These are phyloP conservation scores for Aspergillus texensis DNA, from an alignment of 2,329 filamentous ascomycete species.

Conservation along the genomic window DNA sequence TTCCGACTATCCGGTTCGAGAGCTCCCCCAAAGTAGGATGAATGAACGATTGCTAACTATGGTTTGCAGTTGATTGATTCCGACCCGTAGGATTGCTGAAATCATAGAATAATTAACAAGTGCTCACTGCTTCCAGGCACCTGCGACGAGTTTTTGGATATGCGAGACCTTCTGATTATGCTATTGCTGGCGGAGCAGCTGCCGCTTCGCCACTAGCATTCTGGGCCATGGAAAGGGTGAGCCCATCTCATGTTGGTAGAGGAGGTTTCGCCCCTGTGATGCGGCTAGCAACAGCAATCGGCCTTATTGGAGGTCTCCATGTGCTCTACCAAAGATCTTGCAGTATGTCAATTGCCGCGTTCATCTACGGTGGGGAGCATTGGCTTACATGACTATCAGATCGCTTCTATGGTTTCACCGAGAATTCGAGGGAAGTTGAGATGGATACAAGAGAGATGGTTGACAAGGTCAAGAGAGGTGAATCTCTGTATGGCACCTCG, in stretches of 20 bases:
- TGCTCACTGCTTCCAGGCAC: slow-evolving; percentile 63
- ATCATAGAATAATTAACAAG: slow-evolving; percentile 7
- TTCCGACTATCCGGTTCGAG: slow-evolving; percentile 83
- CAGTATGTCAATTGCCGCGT: slow-evolving; percentile 60
- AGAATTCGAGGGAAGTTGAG: slow-evolving; percentile 88
- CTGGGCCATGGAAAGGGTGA: slow-evolving; percentile 77
- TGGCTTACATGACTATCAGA: slow-evolving; percentile 55
- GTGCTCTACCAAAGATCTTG: slow-evolving; percentile 82
- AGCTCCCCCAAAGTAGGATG: slow-evolving; percentile 4
- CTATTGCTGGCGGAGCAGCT: slow-evolving; percentile 67
- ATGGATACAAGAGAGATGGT: slow-evolving; percentile 99
- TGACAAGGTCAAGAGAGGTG: slow-evolving; percentile 86
- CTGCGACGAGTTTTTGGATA: slow-evolving; percentile 88
- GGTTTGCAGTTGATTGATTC: slow-evolving; percentile 86
- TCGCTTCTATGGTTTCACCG: slow-evolving; percentile 91
- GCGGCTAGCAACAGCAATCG: slow-evolving; percentile 75
- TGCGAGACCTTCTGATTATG: slow-evolving; percentile 82
- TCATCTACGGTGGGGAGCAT: background rate
- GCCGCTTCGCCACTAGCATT: slow-evolving; percentile 75
- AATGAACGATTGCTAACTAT: slow-evolving; percentile 22
- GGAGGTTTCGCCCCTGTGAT: slow-evolving; percentile 81
- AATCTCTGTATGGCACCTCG: slow-evolving; percentile 84
- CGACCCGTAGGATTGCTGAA: slow-evolving; percentile 73
- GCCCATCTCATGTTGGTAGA: slow-evolving; percentile 81
- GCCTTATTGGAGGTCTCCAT: slow-evolving; percentile 76